Conservation (phyloP, 2,329 filamentous ascomycete species). For the Phoma herbarum region DNA sequence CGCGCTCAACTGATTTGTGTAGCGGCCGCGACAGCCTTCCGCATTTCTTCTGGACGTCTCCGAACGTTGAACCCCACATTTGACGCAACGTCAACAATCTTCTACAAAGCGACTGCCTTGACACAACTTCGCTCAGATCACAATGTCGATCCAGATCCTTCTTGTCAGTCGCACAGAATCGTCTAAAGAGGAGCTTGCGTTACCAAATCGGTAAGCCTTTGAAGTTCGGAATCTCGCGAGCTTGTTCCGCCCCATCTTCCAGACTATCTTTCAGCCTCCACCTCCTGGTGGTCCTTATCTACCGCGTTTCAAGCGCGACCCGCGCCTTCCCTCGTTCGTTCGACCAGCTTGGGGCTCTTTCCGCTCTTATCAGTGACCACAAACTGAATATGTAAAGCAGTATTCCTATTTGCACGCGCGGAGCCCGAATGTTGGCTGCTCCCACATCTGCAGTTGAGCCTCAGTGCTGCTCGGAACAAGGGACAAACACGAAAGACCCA, state of each 20-base stretch:
- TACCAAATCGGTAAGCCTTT: background rate
- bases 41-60: background rate
- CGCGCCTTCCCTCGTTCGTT: background rate
- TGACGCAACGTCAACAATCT: background rate
- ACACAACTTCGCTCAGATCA: background rate
- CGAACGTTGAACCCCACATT: background rate
- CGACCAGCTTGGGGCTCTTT: background rate
- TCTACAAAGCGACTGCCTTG: background rate
- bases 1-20: background rate
- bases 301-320: constrained; percentile 8
- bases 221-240: background rate
- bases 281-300: constrained; percentile 19
- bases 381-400: background rate
- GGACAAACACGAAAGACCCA: background rate
- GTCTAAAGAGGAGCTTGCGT: background rate
- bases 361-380: constrained; percentile 9
- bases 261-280: constrained; percentile 11
- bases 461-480: background rate
- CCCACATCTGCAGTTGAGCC: constrained; percentile 3
- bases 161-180: background rate
- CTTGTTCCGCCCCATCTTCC: constrained; percentile 13
- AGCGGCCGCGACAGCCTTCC: background rate
- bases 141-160: background rate
- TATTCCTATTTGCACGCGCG: background rate
- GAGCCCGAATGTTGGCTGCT: constrained; percentile 1